Base-by-base conservation (phyloP, 495 filamentous ascomycete genomes). In the Pyrenula massariospora region DNA sequence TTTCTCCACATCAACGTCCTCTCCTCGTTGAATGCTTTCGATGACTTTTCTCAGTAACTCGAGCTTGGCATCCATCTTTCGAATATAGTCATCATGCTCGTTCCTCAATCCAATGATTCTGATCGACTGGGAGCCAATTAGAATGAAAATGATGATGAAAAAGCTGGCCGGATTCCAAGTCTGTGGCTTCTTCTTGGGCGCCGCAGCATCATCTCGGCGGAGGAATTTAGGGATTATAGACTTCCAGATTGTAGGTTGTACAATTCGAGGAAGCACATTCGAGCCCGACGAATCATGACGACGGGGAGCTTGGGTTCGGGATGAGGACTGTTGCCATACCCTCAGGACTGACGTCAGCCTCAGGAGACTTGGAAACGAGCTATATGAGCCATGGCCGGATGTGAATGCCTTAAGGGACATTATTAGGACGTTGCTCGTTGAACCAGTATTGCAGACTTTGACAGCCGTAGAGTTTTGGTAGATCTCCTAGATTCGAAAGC, bases 61-160 rank as follows among this genome's bases (percentile, higher is more conserved):
- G 53, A 99, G 87, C 63, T 87, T 86, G 10, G 87, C 84, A 65
- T 95, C 88, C 47, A 88, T 82, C 54, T 81, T 81, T 52, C 91
- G 82, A 59, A 72, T 81, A 59, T 87, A 92, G 1, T 80, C 78
- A 10, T 76, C 73, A 62, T 82, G 88, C 12, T 91, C 84, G 55
- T 85, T 87, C 67, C 82, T 85, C 59, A 97, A 65, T 5, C 82
- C 75, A 57, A 99, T 86, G 79, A 92, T 85, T 58, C 96, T 85
- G 61, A 99, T 95, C 12, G 91, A 85, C 70, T 96, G 92, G 57
- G 88, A 94, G 1, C 93, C 94, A 60, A 96, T 91, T 58, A 96
- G 77, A 48, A 96, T 76, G 63, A 89, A 91, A 54, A 96, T 91
- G 64, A 88, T 72, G 62, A 99, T 93, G 73, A 86, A 96, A 63